phyloP scores from a whole-genome alignment of 2,329 filamentous ascomycete species.

The Clonostachys rhizophaga region DNA sequence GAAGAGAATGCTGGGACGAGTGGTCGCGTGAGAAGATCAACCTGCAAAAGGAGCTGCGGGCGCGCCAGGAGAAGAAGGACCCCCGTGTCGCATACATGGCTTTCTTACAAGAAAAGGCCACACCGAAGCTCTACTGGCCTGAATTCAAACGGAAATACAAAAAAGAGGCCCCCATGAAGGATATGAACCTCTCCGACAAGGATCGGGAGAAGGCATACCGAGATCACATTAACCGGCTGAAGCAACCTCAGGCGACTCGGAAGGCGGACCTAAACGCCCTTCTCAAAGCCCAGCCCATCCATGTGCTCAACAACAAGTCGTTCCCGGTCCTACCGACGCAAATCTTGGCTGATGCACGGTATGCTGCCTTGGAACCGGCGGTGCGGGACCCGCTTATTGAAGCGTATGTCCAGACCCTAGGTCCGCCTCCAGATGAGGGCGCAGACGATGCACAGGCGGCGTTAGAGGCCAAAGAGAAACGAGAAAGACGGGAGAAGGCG shows the following conservation, averaged over 20 bases:
- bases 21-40: conserved; percentile 80
- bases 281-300: conserved; percentile 55
- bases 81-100: conserved; percentile 77
- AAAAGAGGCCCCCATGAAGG: conserved; percentile 76
- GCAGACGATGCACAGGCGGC: conserved; percentile 35
- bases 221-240: conserved; percentile 65
- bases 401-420: conserved; percentile 60
- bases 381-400: conserved; percentile 62
- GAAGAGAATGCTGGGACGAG: conserved; percentile 77
- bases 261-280: conserved; percentile 66
- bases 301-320: conserved; percentile 55
- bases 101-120: conserved; percentile 77
- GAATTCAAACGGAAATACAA: conserved; percentile 92
- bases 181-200: conserved; percentile 65
- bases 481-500: conserved; percentile 59
- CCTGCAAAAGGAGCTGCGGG: conserved; percentile 65
- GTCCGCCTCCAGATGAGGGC: conserved; percentile 49
- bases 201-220: conserved; percentile 78
- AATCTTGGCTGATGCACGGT: conserved; percentile 64
- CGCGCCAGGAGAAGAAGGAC: conserved; percentile 74
- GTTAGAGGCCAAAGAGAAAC: conserved; percentile 45
- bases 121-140: conserved; percentile 91
- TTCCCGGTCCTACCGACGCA: conserved; percentile 54
- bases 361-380: conserved; percentile 58
- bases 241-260: conserved; percentile 59